Conservation (phyloP, 768 basidiomycete species). For the Mrakia blollopis region DNA sequence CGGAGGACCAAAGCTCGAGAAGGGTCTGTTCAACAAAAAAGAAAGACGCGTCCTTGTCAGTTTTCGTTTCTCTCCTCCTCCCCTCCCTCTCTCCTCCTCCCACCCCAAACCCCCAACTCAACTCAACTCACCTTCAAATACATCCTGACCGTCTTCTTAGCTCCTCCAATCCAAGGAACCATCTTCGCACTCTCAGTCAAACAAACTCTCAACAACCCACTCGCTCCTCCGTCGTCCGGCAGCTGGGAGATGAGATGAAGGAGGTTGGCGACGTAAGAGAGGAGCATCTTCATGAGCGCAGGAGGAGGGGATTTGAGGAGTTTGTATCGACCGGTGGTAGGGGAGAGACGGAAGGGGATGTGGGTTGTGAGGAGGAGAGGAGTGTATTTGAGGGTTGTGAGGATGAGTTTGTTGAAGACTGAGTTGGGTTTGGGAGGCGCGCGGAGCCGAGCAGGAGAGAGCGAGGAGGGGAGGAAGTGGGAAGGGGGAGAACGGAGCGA, state of each 20-base stretch:
- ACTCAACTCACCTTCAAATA: constrained; percentile 81
- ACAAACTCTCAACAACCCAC: constrained; percentile 53
- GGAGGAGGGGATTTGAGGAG: constrained; percentile 73
- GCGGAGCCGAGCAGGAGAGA: not conserved
- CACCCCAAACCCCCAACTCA: too few relatives aligned
- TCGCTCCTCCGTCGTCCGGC: constrained; percentile 46
- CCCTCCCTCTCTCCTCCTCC: not conserved
- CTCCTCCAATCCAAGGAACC: constrained; percentile 78
- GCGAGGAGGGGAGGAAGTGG: too few relatives aligned
- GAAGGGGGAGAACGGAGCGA: not conserved
- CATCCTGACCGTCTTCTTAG: constrained; percentile 73
- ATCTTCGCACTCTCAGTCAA: constrained; percentile 81
- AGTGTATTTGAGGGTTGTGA: constrained; percentile 80
- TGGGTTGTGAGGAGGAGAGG: constrained; percentile 84
- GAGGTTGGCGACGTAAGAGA: constrained; percentile 84
- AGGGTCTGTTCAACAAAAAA: constrained; percentile 55
- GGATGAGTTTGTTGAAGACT: constrained; percentile 94
- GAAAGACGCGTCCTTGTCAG: not conserved
- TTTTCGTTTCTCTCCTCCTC: not conserved
- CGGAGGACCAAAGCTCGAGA: constrained; percentile 75
- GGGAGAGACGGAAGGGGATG: constrained; percentile 72
- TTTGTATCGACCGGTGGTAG: constrained; percentile 77
- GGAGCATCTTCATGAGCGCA: constrained; percentile 76
- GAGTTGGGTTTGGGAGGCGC: constrained; percentile 22
- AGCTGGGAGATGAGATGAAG: constrained; percentile 73